These are phyloP conservation scores for Dalbergia oliveri DNA, from an alignment of 306 rosid species.

Conservation along the genomic window DNA sequence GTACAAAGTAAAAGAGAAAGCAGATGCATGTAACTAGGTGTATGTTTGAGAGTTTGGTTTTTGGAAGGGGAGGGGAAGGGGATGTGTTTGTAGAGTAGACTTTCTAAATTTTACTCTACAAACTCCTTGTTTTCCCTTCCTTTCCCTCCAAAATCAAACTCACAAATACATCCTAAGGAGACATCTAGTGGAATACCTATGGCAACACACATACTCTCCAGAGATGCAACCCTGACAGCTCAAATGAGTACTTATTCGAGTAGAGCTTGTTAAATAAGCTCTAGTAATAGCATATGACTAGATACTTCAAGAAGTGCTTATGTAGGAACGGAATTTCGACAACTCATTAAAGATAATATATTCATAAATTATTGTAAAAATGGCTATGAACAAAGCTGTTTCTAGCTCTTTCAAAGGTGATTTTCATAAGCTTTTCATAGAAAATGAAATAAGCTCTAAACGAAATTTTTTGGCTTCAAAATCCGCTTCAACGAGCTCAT, in stretches of 20 bases:
- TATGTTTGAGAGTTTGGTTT: no score
- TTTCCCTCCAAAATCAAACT: no score
- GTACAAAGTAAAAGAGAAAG: neutral
- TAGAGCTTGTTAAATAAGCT: constrained; percentile 15
- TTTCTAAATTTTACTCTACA: no score
- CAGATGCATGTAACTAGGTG: neutral
- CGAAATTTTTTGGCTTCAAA: neutral
- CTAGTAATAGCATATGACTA: neutral
- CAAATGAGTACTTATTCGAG: constrained; percentile 13
- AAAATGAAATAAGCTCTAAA: neutral
- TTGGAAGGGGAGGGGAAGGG: no score
- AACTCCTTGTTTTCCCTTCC: no score
- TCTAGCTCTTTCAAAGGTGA: neutral
- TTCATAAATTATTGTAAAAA: neutral
- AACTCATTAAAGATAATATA: neutral
- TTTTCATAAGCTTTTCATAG: constrained; percentile 11
- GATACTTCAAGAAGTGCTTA: constrained; percentile 20
- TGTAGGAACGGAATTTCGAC: neutral
- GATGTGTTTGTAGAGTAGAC: no score
- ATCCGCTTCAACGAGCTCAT: neutral
- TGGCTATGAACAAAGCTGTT: neutral
- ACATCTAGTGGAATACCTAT: constrained; percentile 23
- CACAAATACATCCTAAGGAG: neutral
- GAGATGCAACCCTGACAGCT: constrained; percentile 5
- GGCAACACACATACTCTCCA: constrained; percentile 3